Percentiles rank a stretch among this genome's conserved stretches.
Evolutionary conservation across 768 basidiomycete genomes (phyloP).

Genomic region (Hericium rajendrae): DNA sequence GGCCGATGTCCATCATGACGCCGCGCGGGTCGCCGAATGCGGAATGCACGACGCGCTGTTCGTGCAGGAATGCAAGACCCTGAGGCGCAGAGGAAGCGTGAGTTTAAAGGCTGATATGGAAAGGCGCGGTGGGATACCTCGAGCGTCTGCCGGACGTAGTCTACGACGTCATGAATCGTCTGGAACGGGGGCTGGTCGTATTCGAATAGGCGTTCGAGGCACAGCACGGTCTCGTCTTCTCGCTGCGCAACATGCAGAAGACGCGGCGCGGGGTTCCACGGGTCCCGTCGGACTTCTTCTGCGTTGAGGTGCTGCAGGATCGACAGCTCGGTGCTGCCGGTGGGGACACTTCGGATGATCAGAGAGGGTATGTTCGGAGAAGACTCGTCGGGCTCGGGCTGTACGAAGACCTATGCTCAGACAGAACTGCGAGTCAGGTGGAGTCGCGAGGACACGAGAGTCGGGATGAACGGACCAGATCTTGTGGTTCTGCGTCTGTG

Average conservation of each 20-base stretch:
- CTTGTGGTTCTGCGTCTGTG: background rate
- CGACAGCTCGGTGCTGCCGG: conserved; percentile 23
- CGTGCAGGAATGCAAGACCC: conserved; percentile 11
- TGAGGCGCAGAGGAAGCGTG: background rate
- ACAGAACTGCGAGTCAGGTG: background rate
- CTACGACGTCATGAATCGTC: conserved; percentile 38
- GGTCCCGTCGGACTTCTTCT: conserved; percentile 34
- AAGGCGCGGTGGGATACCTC: conserved; percentile 26
- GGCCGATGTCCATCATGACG: conserved; percentile 14
- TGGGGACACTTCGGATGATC: conserved; percentile 7
- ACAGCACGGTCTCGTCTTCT: conserved; percentile 31
- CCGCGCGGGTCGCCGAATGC: conserved; percentile 3
- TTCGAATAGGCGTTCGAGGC: conserved; percentile 34
- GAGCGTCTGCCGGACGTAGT: conserved; percentile 41
- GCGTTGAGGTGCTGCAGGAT: conserved; percentile 36
- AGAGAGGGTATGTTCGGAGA: conserved; percentile 2
- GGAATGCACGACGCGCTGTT: conserved; percentile 5
- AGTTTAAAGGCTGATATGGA: background rate
- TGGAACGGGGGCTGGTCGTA: conserved; percentile 37
- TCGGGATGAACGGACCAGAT: conserved; percentile 5
- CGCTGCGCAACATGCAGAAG: conserved; percentile 35
- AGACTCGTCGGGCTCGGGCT: background rate
- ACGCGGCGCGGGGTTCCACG: conserved; percentile 46
- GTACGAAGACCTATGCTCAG: conserved; percentile 3
- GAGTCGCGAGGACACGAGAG: background rate